Evolutionary conservation across 805 yeast genomes (phyloP), one percentile per base, ranked within the genome.

Genomic region (Candida boleticola): DNA sequence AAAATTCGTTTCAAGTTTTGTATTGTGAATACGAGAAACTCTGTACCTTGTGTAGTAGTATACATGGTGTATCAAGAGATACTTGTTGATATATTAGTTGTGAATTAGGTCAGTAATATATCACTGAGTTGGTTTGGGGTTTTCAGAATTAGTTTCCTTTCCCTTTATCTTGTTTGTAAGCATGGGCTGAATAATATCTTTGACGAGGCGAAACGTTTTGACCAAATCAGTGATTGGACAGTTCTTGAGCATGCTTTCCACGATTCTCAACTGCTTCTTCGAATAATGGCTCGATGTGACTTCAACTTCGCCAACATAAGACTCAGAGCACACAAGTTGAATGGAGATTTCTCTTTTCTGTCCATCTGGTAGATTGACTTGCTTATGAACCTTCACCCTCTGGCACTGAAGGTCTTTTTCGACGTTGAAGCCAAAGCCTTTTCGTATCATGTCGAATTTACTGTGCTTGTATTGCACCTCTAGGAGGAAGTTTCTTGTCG

Each of bases 401-500:
- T 52, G 51, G 43, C 62, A 57, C 45, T 50, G 54, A 23, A 65
- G 47, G 48, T 66, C 71, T 17, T 50, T 50, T 1, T 54, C 57
- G 1, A 58, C 29, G 4, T 42, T 42, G 1, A 34, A 43, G 3
- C 41, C 45, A 26, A 64, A 29, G 18, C 22, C 35, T 31, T 11
- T 19, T 23, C 27, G 40, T 21, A 54, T 20, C 17, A 36, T 33
- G 21, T 56, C 57, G 13, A 65, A 39, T 43, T 57, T 58, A 43
- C 65, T 69, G 43, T 57, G 64, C 37, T 60, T 64, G 38, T 61
- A 61, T 40, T 65, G 69, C 3, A 52, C 49, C n/a, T 44, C 36
- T 7, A 56, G 47, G 32, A 68, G 50, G 30, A 42, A 47, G 6
- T 30, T 43, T 22, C 67, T 52, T 4, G 67, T 54, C 7, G 32